Evolutionary conservation across 140 eudicot species (phyloP).

Genomic region (Senecio squalidus): DNA sequence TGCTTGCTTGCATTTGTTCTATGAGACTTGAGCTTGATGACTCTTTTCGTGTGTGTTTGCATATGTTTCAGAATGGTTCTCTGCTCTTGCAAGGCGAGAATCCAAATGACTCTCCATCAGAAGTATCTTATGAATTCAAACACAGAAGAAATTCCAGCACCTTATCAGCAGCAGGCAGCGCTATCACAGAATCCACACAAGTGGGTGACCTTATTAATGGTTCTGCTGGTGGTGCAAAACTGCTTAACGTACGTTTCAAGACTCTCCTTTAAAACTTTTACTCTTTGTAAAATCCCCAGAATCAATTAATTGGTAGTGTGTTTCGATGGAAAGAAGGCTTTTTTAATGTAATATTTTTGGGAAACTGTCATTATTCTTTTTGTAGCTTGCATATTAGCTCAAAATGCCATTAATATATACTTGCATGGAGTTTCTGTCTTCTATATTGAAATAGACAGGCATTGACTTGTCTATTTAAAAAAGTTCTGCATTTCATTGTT

Average conservation of each 20-base stretch:
- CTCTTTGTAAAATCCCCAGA: no score
- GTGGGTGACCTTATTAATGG: slow-evolving; percentile 70
- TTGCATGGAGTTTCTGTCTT: neutral
- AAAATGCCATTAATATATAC: neutral
- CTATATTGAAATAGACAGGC: neutral
- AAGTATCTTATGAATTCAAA: slow-evolving; percentile 40
- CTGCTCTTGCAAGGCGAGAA: slow-evolving; percentile 48
- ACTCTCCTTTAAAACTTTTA: no score
- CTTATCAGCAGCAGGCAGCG: slow-evolving; percentile 66
- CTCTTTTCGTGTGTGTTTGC: slow-evolving; percentile 8
- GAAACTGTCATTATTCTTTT: neutral
- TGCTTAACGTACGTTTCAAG: slow-evolving; percentile 43
- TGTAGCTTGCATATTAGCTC: neutral
- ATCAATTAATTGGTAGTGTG: no score
- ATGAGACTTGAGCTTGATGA: neutral
- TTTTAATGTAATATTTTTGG: neutral
- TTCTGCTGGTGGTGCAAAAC: slow-evolving; percentile 49
- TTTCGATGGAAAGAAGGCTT: no score
- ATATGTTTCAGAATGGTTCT: slow-evolving; percentile 44
- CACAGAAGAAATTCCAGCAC: slow-evolving; percentile 75
- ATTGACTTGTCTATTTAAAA: neutral
- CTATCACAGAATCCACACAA: slow-evolving; percentile 64
- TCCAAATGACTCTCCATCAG: slow-evolving; percentile 49
- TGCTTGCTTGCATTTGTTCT: neutral
- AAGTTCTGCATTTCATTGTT: neutral